phyloP scores from a whole-genome alignment of 768 basidiomycete genomes.

The Hypsizygus marmoreus region DNA sequence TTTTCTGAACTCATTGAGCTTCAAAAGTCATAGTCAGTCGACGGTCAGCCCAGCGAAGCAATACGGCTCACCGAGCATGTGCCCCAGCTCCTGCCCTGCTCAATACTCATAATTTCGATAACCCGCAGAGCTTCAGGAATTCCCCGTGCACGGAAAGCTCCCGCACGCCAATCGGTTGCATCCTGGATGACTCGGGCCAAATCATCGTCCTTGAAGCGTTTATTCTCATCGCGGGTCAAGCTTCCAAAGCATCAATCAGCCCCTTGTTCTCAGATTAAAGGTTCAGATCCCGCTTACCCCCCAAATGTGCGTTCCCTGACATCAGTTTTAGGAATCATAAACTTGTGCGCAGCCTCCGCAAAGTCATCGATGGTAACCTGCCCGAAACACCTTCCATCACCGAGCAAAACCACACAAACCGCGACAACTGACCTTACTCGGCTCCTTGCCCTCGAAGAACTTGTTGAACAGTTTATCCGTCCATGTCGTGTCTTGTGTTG shows the following conservation, averaged over 20 bases:
- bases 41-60: slow-evolving; percentile 2
- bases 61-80: slow-evolving; percentile 59
- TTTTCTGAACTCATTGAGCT: slow-evolving; percentile 73
- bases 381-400: background rate
- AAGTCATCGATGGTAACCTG: slow-evolving; percentile 42
- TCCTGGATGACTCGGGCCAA: slow-evolving; percentile 63
- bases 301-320: slow-evolving; percentile 58
- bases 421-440: slow-evolving; percentile 33
- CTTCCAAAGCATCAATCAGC: slow-evolving; percentile 28
- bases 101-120: slow-evolving; percentile 70
- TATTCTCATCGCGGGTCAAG: slow-evolving; percentile 48
- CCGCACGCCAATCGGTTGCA: slow-evolving; percentile 59
- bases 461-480: slow-evolving; percentile 45
- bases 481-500: slow-evolving; percentile 57
- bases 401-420: background rate
- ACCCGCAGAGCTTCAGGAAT: slow-evolving; percentile 65
- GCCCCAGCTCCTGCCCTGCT: slow-evolving; percentile 68
- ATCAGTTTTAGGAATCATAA: slow-evolving; percentile 31
- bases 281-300: slow-evolving; percentile 33
- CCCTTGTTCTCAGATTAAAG: background rate
- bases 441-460: slow-evolving; percentile 43
- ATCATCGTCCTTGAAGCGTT: slow-evolving; percentile 64
- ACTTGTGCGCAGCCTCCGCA: slow-evolving; percentile 30
- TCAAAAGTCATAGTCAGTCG: slow-evolving; percentile 1
- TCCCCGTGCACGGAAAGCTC: slow-evolving; percentile 69